These are phyloP conservation scores for Galeopsis tetrahit DNA, from an alignment of 257 asterid genomes.

Conservation along the genomic window DNA sequence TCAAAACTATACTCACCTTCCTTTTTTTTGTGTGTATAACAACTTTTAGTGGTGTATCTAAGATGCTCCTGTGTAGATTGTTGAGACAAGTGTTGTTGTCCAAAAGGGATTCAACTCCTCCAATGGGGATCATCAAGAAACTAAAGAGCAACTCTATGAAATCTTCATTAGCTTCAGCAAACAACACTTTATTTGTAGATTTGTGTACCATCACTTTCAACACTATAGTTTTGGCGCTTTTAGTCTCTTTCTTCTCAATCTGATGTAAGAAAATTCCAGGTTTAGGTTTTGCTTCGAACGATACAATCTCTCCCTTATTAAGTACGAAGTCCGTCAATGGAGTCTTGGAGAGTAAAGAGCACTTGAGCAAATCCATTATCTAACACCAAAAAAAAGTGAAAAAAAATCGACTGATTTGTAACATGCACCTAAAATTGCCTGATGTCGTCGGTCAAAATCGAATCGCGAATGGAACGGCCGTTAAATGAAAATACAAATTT, in stretches of 20 bases:
- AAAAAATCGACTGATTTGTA: no score
- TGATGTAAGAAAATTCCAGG: neutral
- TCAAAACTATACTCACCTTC: no score
- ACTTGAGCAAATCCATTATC: neutral
- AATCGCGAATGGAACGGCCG: no score
- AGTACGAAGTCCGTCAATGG: neutral
- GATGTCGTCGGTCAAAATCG: no score
- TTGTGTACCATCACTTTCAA: slow-evolving; percentile 22
- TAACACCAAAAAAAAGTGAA: no score
- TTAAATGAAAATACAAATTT: no score
- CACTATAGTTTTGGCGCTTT: neutral
- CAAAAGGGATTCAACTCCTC: slow-evolving; percentile 19
- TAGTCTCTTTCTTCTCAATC: neutral
- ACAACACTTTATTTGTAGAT: slow-evolving; percentile 12
- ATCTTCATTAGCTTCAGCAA: slow-evolving; percentile 25
- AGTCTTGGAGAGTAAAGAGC: neutral
- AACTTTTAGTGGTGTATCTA: no score
- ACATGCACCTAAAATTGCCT: no score
- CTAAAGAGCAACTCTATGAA: slow-evolving; percentile 31
- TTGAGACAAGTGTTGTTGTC: neutral
- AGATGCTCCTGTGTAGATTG: slow-evolving; percentile 10
- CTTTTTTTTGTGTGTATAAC: no score
- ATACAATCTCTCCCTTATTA: neutral
- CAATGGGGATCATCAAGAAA: slow-evolving; percentile 31
- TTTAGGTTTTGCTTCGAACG: neutral